Percentiles rank a stretch among this genome's conserved stretches.
Conservation (phyloP, 805 yeast species). For the Starmerella potacharoeniae region DNA sequence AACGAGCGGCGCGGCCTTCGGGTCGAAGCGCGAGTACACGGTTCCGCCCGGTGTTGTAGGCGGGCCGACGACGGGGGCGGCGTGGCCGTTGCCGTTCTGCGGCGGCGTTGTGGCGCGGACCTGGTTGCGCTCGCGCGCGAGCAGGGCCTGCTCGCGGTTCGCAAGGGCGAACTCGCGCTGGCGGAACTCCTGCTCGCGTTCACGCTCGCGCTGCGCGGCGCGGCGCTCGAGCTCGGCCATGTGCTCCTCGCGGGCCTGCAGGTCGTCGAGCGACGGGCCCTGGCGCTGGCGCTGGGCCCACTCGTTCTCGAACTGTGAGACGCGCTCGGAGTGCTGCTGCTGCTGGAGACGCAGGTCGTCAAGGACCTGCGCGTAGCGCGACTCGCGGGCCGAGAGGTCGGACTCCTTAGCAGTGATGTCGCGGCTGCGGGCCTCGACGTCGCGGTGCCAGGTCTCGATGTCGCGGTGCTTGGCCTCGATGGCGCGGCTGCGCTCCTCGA, state of each 20-base stretch:
- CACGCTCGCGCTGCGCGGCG: conserved; percentile 14
- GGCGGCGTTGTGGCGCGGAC: not conserved
- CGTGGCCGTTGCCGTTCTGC: not conserved
- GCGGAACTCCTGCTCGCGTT: conserved; percentile 13
- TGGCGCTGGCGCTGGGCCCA: conserved; percentile 19
- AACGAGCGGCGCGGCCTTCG: conserved; percentile 11
- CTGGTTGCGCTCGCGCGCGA: conserved; percentile 7
- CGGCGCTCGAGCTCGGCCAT: conserved; percentile 12
- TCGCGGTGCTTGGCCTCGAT: not conserved
- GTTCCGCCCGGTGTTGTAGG: conserved; percentile 18
- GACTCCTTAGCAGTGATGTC: conserved; percentile 2
- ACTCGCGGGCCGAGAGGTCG: conserved; percentile 12
- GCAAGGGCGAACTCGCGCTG: conserved; percentile 20
- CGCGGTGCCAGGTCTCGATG: conserved; percentile 6
- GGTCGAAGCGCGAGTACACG: conserved; percentile 18
- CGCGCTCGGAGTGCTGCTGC: conserved; percentile 8
- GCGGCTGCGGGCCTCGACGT: not conserved
- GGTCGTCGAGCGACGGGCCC: conserved; percentile 9
- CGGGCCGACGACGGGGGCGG: not conserved
- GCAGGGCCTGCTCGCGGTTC: conserved; percentile 17
- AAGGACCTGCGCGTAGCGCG: conserved; percentile 5
- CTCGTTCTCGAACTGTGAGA: conserved; percentile 9
- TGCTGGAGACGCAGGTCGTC: conserved; percentile 10
- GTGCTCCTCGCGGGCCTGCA: conserved; percentile 7
- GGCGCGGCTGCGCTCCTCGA: conserved; percentile 7